These are phyloP conservation scores for Coemansia sp. DNA, from an alignment of 192 early-diverging fungal species.

Conservation along the genomic window DNA sequence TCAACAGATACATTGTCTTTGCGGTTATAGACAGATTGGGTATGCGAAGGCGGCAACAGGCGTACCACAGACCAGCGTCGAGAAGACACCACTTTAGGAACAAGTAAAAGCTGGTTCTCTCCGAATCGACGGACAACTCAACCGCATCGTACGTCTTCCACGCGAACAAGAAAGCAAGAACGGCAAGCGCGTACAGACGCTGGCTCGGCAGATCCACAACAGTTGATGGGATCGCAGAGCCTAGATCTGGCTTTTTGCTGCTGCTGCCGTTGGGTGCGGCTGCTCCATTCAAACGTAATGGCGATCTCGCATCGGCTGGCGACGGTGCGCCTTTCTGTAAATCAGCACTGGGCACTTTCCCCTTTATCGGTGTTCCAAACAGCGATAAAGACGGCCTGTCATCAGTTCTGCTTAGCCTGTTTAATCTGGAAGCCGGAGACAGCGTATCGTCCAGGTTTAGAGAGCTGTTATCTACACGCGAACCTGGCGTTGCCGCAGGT, in stretches of 20 bases:
- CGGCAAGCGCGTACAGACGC: conserved; percentile 37
- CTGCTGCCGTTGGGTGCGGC: conserved; percentile 5
- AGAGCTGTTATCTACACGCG: neutral
- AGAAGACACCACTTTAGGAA: conserved; percentile 47
- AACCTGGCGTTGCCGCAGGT: neutral
- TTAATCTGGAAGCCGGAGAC: conserved; percentile 1
- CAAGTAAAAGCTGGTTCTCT: conserved; percentile 21
- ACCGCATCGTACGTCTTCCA: conserved; percentile 47
- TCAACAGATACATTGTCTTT: conserved; percentile 14
- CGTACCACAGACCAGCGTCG: conserved; percentile 31
- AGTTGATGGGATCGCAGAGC: conserved; percentile 39
- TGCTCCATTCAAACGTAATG: neutral
- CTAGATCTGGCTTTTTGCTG: neutral
- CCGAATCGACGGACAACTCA: conserved; percentile 12
- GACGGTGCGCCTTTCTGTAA: conserved; percentile 11
- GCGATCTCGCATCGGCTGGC: neutral
- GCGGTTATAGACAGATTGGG: conserved; percentile 21
- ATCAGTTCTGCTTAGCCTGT: neutral
- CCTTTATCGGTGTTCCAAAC: conserved; percentile 11
- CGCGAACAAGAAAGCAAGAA: conserved; percentile 21
- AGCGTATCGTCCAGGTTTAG: neutral
- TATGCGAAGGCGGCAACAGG: conserved; percentile 33
- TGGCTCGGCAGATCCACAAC: conserved; percentile 46
- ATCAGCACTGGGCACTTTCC: neutral
- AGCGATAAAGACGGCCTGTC: neutral